Evolutionary conservation across 2,329 filamentous ascomycete species (phyloP), one percentile per base, ranked within the genome.

Genomic region (Ophiostoma angusticollis): DNA sequence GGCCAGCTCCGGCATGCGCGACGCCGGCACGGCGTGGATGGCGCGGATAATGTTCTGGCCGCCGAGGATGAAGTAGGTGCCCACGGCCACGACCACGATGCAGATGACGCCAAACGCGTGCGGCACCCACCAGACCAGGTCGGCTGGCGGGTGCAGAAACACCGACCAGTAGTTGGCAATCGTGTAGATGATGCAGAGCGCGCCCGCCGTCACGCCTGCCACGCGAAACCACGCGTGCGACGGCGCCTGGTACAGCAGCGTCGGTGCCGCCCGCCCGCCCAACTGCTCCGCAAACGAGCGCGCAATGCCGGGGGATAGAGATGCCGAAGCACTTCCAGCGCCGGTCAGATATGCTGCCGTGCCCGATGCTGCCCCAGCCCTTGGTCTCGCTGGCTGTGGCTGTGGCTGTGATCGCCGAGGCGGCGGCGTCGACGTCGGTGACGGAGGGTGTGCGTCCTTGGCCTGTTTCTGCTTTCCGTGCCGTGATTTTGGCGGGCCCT

Each of bases 211-310:
- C 56, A 78, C 77, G 52, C 72, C 73, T 32, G 72, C 70, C 47
- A 72, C 52, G 45, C 79, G 67, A 55, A 77, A 80, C 57, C 67
- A 65, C 41, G 70, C 69, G 50, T 82, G 77, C 1, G 75, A 74
- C 12, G 74, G 74, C 1, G 71, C 69, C 50, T 78, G 65, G 61
- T 81, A 84, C 31, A 84, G 63, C 3, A 71, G 57, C 7, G 78
- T 74, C 5, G 70, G 65, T 2, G 64, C 58, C n/a, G 64, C 52
- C 45, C 72, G 70, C 42, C 62, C 60, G 12, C 72, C 69, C 27
- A 84, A 65, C 43, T 65, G 67, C 44, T 67, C 67, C 50, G 67
- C 64, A 57, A 68, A 75, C 39, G 58, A 46, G 41, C 46, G 42
- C 18, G 40, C 19, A 14, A 21, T 9, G 7, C 13, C 19, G 29